Percentiles rank a stretch among this genome's conserved stretches.
These are phyloP conservation scores for Xylariaceae sp. DNA, from an alignment of 2,329 filamentous ascomycete species.

Conservation along the genomic window DNA sequence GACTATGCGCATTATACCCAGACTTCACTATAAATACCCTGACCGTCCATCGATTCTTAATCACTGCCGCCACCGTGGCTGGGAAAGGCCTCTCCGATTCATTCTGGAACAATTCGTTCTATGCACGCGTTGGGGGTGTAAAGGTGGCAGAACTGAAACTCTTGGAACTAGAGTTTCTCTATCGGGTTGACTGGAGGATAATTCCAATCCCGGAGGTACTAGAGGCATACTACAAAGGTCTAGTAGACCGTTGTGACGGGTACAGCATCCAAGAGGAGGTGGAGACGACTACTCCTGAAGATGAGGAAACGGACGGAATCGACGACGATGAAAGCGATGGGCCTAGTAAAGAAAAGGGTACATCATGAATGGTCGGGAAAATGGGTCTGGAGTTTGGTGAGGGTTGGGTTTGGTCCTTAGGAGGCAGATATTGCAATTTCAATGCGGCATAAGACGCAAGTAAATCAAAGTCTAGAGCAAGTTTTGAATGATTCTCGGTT, in stretches of 20 bases:
- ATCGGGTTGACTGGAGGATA: constrained; percentile 94
- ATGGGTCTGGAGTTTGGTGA: constrained; percentile 21
- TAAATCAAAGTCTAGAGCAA: background rate
- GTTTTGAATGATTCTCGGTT: background rate
- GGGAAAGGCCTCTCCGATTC: constrained; percentile 95
- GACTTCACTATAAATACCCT: constrained; percentile 96
- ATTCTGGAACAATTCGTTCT: constrained; percentile 98
- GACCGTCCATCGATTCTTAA: constrained; percentile 96
- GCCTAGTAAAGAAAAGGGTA: constrained; percentile 14
- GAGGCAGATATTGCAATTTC: constrained; percentile 9
- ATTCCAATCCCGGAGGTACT: constrained; percentile 94
- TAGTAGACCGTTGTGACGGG: constrained; percentile 72
- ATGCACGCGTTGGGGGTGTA: constrained; percentile 91
- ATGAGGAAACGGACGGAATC: constrained; percentile 42
- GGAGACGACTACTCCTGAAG: constrained; percentile 35
- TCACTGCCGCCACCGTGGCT: constrained; percentile 93
- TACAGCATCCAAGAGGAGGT: constrained; percentile 58
- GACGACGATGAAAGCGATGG: constrained; percentile 32
- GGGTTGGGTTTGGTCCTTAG: constrained; percentile 7
- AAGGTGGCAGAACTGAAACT: constrained; percentile 88
- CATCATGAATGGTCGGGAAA: constrained; percentile 12
- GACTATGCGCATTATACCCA: constrained; percentile 87
- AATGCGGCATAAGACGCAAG: background rate
- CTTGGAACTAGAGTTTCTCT: constrained; percentile 91
- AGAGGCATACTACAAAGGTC: constrained; percentile 88